Percentiles rank a stretch among this genome's conserved stretches.
phyloP scores from a whole-genome alignment of 1,284 basidiomycete genomes.

The Inonotus obliquus region DNA sequence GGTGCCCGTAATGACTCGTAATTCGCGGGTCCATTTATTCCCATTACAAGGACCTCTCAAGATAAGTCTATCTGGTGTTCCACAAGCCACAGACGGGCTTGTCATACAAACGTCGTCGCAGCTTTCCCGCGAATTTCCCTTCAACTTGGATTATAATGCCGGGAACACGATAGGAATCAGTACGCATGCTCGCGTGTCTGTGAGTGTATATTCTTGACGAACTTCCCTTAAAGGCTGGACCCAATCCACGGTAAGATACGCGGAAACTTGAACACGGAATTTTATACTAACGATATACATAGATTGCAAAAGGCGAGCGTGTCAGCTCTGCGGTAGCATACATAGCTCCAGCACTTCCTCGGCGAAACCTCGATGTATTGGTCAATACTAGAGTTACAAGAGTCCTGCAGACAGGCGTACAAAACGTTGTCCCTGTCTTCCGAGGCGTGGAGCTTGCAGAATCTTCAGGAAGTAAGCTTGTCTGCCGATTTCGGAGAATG shows the following conservation, averaged over 20 bases:
- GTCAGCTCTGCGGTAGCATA: constrained; percentile 16
- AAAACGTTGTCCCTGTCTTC: not conserved
- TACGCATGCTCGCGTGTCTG: not conserved
- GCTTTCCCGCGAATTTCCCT: constrained; percentile 13
- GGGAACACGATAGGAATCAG: constrained; percentile 16
- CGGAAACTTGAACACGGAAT: not conserved
- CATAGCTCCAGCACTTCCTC: constrained; percentile 13
- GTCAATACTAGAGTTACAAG: constrained; percentile 18
- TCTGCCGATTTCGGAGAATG: not conserved
- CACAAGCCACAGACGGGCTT: not conserved
- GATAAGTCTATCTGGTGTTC: not conserved
- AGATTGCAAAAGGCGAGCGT: constrained; percentile 4
- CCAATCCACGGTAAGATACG: not conserved
- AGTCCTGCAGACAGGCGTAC: constrained; percentile 8
- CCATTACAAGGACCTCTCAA: not conserved
- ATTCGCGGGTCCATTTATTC: not conserved
- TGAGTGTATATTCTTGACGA: too few relatives aligned
- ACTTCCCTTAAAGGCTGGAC: not conserved
- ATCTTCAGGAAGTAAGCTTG: not conserved
- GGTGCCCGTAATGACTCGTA: not conserved
- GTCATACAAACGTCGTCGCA: not conserved
- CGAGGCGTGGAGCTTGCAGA: not conserved
- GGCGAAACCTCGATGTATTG: constrained; percentile 20
- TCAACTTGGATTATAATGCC: constrained; percentile 15
- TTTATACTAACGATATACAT: not conserved